Evolutionary conservation across 768 basidiomycete genomes (phyloP).

Genomic region (Suillus americanus): DNA sequence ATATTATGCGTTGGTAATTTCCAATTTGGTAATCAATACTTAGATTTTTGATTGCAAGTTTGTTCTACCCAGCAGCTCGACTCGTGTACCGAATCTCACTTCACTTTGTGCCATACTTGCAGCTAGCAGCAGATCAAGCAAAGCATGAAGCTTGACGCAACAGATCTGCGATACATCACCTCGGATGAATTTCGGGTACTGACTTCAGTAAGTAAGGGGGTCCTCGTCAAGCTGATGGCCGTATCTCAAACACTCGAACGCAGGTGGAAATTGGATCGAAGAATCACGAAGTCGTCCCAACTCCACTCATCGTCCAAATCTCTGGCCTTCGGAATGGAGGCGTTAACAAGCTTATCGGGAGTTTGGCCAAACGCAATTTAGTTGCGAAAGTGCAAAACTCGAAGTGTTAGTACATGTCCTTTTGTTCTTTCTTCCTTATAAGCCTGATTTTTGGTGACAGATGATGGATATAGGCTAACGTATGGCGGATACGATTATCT

Average conservation of each 20-base stretch:
- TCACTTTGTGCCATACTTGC: neutral
- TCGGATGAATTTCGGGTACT: slow-evolving; percentile 95
- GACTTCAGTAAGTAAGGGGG: slow-evolving; percentile 75
- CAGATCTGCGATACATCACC: slow-evolving; percentile 90
- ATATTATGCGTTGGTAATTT: neutral
- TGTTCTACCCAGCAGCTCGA: neutral
- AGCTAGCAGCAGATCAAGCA: neutral
- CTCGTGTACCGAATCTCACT: neutral
- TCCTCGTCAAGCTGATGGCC: slow-evolving; percentile 7
- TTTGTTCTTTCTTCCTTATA: neutral
- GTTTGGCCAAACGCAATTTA: slow-evolving; percentile 87
- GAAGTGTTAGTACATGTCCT: slow-evolving; percentile 61
- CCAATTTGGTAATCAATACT: slow-evolving; percentile 6
- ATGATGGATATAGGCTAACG: slow-evolving; percentile 95
- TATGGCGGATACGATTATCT: slow-evolving; percentile 99
- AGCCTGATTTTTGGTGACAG: slow-evolving; percentile 40
- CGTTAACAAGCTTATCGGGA: slow-evolving; percentile 89
- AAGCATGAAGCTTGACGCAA: slow-evolving; percentile 89
- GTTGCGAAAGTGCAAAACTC: slow-evolving; percentile 88
- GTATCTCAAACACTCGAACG: neutral
- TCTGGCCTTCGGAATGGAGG: slow-evolving; percentile 92
- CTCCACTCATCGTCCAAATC: slow-evolving; percentile 84
- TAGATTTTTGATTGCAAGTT: neutral
- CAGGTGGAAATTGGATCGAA: slow-evolving; percentile 98
- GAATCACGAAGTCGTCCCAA: slow-evolving; percentile 96